These are phyloP conservation scores for Vaccinium corymbosum DNA, from an alignment of 148 eudicot species.

Conservation along the genomic window DNA sequence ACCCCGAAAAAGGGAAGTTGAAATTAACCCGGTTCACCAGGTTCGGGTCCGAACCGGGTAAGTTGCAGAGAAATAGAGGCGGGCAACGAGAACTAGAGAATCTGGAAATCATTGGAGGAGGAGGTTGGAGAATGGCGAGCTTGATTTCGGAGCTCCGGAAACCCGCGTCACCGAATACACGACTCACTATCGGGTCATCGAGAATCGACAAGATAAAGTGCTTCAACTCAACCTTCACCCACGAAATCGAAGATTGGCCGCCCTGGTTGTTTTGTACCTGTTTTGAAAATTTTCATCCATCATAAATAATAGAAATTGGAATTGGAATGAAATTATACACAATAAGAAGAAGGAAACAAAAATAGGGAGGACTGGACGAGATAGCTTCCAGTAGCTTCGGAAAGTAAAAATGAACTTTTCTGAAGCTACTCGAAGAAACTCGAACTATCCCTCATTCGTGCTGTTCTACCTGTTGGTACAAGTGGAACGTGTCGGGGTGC, in stretches of 20 bases:
- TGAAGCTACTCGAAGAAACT: background rate
- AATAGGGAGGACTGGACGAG: background rate
- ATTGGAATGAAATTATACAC: background rate
- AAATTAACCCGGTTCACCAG: conserved; percentile 12
- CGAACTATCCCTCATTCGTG: background rate
- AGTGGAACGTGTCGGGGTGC: conserved; percentile 69
- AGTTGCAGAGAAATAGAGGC: conserved; percentile 33
- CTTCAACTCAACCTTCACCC: conserved; percentile 25
- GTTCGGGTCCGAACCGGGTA: conserved; percentile 11
- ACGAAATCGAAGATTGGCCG: conserved; percentile 6
- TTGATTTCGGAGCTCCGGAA: conserved; percentile 75
- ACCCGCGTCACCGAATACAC: conserved; percentile 90
- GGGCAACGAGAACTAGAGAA: conserved; percentile 29
- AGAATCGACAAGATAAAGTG: conserved; percentile 71
- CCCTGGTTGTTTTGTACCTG: background rate
- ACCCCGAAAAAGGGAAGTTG: conserved; percentile 25
- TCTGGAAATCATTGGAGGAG: conserved; percentile 21
- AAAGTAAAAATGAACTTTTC: no score
- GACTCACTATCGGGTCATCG: conserved; percentile 81
- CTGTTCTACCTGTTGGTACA: conserved; percentile 46
- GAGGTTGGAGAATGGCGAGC: conserved; percentile 43
- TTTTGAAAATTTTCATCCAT: background rate
- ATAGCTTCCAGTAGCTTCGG: background rate
- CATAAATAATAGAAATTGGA: background rate
- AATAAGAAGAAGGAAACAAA: background rate